A percentile compares a stretch with the other conserved stretches of the same genome.
Evolutionary conservation across 495 filamentous ascomycete genomes (phyloP).

Genomic region (Penicillium daleae): DNA sequence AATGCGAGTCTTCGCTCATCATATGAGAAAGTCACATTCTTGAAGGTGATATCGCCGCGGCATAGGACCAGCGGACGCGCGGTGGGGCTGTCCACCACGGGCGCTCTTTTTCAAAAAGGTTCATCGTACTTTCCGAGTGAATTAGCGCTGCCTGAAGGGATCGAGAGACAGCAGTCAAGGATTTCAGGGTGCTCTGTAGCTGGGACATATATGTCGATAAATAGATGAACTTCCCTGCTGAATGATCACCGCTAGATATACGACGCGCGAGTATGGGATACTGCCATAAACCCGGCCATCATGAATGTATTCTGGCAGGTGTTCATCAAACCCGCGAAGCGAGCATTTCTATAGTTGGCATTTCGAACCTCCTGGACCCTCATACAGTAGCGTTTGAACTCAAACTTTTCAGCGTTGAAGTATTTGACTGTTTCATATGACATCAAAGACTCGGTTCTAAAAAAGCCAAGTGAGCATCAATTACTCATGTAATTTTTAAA

Average conservation of each 20-base stretch:
- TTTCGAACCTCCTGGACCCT: slow-evolving; percentile 71
- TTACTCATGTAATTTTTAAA: neutral
- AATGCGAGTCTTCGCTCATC: slow-evolving; percentile 72
- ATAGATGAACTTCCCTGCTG: slow-evolving; percentile 69
- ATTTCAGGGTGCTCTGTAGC: slow-evolving; percentile 78
- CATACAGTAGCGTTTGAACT: slow-evolving; percentile 73
- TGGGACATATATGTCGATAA: slow-evolving; percentile 79
- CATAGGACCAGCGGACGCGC: slow-evolving; percentile 55
- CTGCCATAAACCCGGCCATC: slow-evolving; percentile 72
- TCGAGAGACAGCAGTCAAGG: slow-evolving; percentile 85
- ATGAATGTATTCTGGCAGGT: slow-evolving; percentile 80
- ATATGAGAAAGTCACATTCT: slow-evolving; percentile 80
- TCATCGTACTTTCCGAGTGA: slow-evolving; percentile 52
- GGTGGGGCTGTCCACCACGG: slow-evolving; percentile 64
- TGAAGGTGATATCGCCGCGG: slow-evolving; percentile 71
- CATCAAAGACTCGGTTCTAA: slow-evolving; percentile 75
- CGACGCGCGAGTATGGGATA: slow-evolving; percentile 78
- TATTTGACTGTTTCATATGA: slow-evolving; percentile 93
- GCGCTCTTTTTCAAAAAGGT: slow-evolving; percentile 74
- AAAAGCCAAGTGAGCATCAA: neutral
- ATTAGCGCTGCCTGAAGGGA: slow-evolving; percentile 87
- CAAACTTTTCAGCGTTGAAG: slow-evolving; percentile 83
- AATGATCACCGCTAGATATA: slow-evolving; percentile 63
- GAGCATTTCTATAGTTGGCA: slow-evolving; percentile 72
- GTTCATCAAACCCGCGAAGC: slow-evolving; percentile 79